A percentile compares a stretch with the other conserved stretches of the same genome.
phyloP scores from a whole-genome alignment of 148 eudicot genomes.

The Rhododendron kiyosumense region DNA sequence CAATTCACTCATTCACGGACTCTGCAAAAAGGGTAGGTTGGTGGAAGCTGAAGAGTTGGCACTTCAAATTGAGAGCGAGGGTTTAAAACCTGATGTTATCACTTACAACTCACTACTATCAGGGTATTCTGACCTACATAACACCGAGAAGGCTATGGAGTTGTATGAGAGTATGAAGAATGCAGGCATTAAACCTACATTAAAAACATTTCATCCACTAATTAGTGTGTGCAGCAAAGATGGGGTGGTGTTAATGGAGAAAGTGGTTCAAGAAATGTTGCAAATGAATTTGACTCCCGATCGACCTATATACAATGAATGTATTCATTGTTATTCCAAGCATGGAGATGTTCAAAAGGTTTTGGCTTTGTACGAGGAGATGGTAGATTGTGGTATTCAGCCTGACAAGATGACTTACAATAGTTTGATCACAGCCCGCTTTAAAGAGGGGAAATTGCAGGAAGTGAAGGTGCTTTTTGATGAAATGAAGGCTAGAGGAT shows the following conservation, averaged over 20 bases:
- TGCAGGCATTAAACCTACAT: slow-evolving; percentile 53
- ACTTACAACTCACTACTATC: slow-evolving; percentile 65
- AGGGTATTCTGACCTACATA: slow-evolving; percentile 44
- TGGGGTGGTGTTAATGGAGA: slow-evolving; percentile 34
- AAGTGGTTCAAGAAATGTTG: slow-evolving; percentile 53
- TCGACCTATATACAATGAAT: slow-evolving; percentile 56
- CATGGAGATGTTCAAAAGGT: slow-evolving; percentile 52
- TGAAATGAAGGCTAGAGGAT: slow-evolving; percentile 62
- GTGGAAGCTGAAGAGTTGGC: slow-evolving; percentile 65
- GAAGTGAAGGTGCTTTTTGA: slow-evolving; percentile 44
- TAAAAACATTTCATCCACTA: slow-evolving; percentile 61
- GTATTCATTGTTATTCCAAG: slow-evolving; percentile 50
- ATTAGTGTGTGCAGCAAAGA: slow-evolving; percentile 32
- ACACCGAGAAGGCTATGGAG: slow-evolving; percentile 42
- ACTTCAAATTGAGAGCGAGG: slow-evolving; percentile 34
- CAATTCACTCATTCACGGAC: slow-evolving; percentile 65
- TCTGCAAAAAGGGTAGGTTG: slow-evolving; percentile 59
- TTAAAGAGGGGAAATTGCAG: slow-evolving; percentile 41
- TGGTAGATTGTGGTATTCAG: slow-evolving; percentile 43
- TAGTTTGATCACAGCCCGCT: slow-evolving; percentile 50
- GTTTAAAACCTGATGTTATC: slow-evolving; percentile 61
- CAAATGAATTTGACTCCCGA: slow-evolving; percentile 52
- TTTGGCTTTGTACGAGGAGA: slow-evolving; percentile 38
- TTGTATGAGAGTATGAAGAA: slow-evolving; percentile 59
- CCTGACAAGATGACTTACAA: slow-evolving; percentile 71